phyloP scores from a whole-genome alignment of 495 filamentous ascomycete species.

The Talaromyces proteolyticus region DNA sequence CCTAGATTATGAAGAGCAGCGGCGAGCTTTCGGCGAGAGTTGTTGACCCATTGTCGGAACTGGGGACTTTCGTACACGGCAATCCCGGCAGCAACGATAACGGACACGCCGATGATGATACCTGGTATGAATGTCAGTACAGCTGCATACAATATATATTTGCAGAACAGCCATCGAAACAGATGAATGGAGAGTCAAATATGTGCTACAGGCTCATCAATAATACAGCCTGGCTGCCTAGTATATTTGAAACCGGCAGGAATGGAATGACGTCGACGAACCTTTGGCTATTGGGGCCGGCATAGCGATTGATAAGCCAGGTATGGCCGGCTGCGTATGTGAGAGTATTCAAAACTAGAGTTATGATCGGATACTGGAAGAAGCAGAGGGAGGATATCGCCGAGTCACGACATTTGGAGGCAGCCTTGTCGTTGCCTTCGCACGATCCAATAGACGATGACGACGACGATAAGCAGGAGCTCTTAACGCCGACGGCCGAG shows the following conservation, averaged over 20 bases:
- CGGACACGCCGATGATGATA: conserved; percentile 68
- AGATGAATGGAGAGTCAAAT: too few species aligned
- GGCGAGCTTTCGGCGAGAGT: conserved; percentile 72
- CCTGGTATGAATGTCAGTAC: conserved; percentile 53
- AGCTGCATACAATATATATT: too few species aligned
- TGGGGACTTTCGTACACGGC: conserved; percentile 83
- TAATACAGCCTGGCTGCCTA: background rate
- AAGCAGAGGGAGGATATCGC: too few species aligned
- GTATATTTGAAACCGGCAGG: background rate
- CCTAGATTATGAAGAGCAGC: conserved; percentile 71
- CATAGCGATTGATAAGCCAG: conserved; percentile 32
- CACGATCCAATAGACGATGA: too few species aligned
- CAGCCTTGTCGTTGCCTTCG: too few species aligned
- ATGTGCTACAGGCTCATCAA: too few species aligned
- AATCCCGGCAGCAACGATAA: conserved; percentile 74
- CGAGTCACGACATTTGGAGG: too few species aligned
- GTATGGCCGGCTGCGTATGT: too few species aligned
- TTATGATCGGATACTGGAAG: too few species aligned
- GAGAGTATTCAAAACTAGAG: too few species aligned
- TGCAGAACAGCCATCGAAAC: too few species aligned
- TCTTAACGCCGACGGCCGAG: background rate
- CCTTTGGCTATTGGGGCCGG: conserved; percentile 50
- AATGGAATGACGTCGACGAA: too few species aligned
- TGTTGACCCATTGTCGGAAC: conserved; percentile 68
- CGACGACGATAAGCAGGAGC: background rate